Evolutionary conservation across 2,329 filamentous ascomycete genomes (phyloP), one percentile per base, ranked within the genome.

Genomic region (Lasiodiplodia sp.): DNA sequence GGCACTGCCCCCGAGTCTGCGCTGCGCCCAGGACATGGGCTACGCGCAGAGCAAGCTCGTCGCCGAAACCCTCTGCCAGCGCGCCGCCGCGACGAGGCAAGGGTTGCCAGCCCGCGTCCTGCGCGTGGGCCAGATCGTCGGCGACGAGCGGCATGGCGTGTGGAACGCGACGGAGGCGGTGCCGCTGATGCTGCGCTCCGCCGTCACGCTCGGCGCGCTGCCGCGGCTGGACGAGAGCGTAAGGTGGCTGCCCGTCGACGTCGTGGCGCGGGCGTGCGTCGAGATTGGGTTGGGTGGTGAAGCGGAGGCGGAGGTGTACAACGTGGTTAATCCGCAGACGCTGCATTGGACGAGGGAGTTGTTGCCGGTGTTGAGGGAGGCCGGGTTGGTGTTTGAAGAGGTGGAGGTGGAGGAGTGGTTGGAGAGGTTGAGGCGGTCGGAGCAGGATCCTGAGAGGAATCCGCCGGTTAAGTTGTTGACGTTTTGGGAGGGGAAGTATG

Each of bases 301-400:
- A 0, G 57, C 67, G 25, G 58, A 58, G 37, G 51, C 52, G 23
- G 60, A 31, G 0, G 80, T 88, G 18, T 87, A 84, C 69, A 85
- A 88, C 68, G 77, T 90, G 10, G 79, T 85, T n/a, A 88, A 88
- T 69, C 81, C 82, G 0, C 75, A 71, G 7, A 76, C 77, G 1
- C 84, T 88, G 70, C 78, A 83, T 47, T 89, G 86, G 85, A 86
- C 84, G 0, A 68, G 78, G 0, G 83, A 87, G 63, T 75, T 90
- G 2, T 80, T 89, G 0, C 86, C 86, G 2, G 80, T 82, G 3
- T 75, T 89, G 8, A 75, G 74, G n/a, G 72, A 75, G 0, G 80
- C 83, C 0, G 84, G 85, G 0, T 53, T 77, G 1, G 2, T 52
- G 11, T 77, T 77, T 34, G 74, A 76, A 31, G 67, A 67, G 2